A percentile compares a stretch with the other conserved stretches of the same genome.
Conservation (phyloP, 139 green algal genomes). For the Chlorella sp. region DNA sequence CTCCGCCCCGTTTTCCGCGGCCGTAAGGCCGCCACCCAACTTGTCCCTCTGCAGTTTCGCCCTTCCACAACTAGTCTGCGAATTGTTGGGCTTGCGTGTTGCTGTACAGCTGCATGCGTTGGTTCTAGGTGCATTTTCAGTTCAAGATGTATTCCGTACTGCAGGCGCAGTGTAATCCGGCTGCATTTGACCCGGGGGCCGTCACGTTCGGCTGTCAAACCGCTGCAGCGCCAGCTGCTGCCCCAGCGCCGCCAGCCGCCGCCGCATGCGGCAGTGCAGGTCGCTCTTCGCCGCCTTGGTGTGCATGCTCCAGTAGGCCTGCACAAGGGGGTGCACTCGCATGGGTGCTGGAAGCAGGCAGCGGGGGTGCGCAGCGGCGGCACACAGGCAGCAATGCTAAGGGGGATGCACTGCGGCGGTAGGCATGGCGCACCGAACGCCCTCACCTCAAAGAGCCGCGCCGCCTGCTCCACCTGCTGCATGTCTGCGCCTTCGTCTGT, state of each 20-base stretch:
- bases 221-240: slow-evolving; percentile 24
- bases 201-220: neutral
- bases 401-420: too few relatives aligned
- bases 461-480: slow-evolving; percentile 6
- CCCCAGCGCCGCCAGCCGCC: neutral
- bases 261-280: slow-evolving; percentile 23
- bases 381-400: too few relatives aligned
- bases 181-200: too few relatives aligned
- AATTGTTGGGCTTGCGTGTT: neutral
- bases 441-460: slow-evolving; percentile 10
- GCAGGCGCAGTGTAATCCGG: too few relatives aligned
- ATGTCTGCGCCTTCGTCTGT: neutral
- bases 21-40: too few relatives aligned
- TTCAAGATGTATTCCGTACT: too few relatives aligned
- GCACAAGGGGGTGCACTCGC: neutral
- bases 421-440: too few relatives aligned
- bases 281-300: slow-evolving; percentile 19
- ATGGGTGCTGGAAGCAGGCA: neutral
- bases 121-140: too few relatives aligned
- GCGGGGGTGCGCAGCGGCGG: neutral
- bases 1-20: too few relatives aligned
- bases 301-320: slow-evolving; percentile 15
- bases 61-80: neutral
- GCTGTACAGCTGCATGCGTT: neutral
- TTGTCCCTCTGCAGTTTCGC: neutral